Percentiles rank a stretch among this genome's conserved stretches.
Evolutionary conservation across 768 basidiomycete genomes (phyloP).

Genomic region (Serendipita vermifera): DNA sequence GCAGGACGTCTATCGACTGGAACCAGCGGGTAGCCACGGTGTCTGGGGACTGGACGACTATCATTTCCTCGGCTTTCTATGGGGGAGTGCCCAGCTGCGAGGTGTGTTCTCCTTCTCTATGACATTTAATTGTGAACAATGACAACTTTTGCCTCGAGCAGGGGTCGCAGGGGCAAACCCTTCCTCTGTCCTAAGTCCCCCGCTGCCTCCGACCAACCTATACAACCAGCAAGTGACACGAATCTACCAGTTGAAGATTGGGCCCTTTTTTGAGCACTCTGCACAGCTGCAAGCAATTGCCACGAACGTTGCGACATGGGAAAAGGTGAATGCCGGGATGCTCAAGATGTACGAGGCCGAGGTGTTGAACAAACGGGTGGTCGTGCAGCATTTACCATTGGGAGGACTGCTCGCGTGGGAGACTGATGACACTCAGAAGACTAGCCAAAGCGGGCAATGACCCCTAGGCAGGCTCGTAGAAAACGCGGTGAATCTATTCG

Average conservation of each 20-base stretch:
- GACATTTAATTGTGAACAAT: too few species aligned
- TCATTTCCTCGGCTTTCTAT: conserved; percentile 75
- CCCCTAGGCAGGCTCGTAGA: too few species aligned
- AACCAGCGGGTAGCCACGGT: conserved; percentile 94
- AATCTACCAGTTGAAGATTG: conserved; percentile 66
- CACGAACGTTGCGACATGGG: conserved; percentile 77
- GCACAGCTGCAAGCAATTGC: conserved; percentile 83
- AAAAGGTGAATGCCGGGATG: conserved; percentile 78
- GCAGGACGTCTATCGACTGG: conserved; percentile 79
- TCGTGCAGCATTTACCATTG: conserved; percentile 84
- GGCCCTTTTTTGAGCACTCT: conserved; percentile 87
- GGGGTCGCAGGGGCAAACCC: conserved; percentile 55
- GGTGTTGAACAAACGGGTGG: conserved; percentile 87
- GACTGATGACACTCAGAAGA: too few species aligned
- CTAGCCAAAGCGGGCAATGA: too few species aligned
- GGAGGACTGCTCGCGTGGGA: conserved; percentile 72
- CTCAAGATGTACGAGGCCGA: conserved; percentile 98
- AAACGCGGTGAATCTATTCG: too few species aligned
- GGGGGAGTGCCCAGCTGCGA: conserved; percentile 81
- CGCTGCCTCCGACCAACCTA: conserved; percentile 54
- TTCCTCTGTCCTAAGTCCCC: conserved; percentile 43
- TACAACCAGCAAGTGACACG: conserved; percentile 70
- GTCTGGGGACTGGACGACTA: conserved; percentile 98
- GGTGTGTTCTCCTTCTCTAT: too few species aligned
- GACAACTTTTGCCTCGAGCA: conserved; percentile 21